Evolutionary conservation across 306 rosid genomes (phyloP).

Genomic region (Carpinus viminea): DNA sequence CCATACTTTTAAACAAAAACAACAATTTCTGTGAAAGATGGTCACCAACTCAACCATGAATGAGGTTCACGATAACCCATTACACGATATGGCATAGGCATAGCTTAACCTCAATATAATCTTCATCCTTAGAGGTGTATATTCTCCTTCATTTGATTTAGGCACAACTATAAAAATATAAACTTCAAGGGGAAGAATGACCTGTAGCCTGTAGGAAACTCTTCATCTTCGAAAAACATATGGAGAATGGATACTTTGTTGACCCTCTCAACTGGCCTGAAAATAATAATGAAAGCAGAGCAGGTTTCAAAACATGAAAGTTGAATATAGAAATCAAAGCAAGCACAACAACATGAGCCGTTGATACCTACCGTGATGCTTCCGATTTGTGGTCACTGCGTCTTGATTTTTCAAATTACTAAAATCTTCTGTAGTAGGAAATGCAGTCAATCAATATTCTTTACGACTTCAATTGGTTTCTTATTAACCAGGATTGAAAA

Average conservation of each 20-base stretch:
- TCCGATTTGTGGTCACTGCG: too few species aligned
- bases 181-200: too few species aligned
- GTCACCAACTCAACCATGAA: not conserved
- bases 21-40: not conserved
- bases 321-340: not conserved
- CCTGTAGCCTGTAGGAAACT: conserved; percentile 12
- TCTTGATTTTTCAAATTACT: too few species aligned
- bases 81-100: not conserved
- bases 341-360: not conserved
- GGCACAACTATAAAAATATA: too few species aligned
- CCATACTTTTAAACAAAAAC: not conserved
- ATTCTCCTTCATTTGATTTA: too few species aligned
- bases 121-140: not conserved
- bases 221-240: conserved; percentile 41
- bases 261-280: conserved; percentile 33
- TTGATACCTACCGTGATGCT: conserved; percentile 29
- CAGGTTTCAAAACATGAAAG: not conserved
- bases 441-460: too few species aligned
- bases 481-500: too few species aligned
- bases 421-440: too few species aligned
- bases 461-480: too few species aligned
- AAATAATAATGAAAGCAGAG: conserved; percentile 1
- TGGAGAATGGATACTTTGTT: conserved; percentile 17
- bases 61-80: not conserved
- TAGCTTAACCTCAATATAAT: not conserved